These are phyloP conservation scores for Tetradesmus lagerheimii DNA, from an alignment of 139 green algal species.

Conservation along the genomic window DNA sequence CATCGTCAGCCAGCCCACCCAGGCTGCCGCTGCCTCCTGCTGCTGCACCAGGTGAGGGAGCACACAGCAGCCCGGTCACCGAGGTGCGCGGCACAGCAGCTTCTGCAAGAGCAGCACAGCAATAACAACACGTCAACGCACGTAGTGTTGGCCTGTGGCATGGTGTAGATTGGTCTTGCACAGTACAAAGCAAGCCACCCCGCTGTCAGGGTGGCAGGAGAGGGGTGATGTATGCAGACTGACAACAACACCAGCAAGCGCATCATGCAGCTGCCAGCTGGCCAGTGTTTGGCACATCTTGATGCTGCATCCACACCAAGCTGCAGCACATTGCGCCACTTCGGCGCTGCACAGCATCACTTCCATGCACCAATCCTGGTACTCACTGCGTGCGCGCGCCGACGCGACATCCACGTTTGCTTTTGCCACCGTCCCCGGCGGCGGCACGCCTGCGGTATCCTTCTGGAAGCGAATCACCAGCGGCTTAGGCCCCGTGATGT, in stretches of 20 bases:
- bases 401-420: constrained; percentile 42
- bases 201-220: no score
- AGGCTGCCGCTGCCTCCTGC: background rate
- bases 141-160: no score
- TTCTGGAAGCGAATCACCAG: constrained; percentile 83
- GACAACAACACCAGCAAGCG: no score
- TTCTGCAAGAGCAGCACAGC: background rate
- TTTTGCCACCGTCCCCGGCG: constrained; percentile 43
- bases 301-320: background rate
- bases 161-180: no score
- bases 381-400: constrained; percentile 32
- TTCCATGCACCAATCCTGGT: no score
- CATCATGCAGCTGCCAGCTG: no score
- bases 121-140: background rate
- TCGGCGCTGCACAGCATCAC: background rate
- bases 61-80: background rate
- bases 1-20: constrained; percentile 32
- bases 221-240: no score
- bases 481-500: constrained; percentile 72
- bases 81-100: constrained; percentile 14
- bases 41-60: background rate
- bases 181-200: no score
- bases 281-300: background rate
- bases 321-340: background rate
- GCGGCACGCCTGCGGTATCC: constrained; percentile 48